Base-by-base conservation (phyloP, 2,329 filamentous ascomycete species). In the Aureobasidium vineae region DNA sequence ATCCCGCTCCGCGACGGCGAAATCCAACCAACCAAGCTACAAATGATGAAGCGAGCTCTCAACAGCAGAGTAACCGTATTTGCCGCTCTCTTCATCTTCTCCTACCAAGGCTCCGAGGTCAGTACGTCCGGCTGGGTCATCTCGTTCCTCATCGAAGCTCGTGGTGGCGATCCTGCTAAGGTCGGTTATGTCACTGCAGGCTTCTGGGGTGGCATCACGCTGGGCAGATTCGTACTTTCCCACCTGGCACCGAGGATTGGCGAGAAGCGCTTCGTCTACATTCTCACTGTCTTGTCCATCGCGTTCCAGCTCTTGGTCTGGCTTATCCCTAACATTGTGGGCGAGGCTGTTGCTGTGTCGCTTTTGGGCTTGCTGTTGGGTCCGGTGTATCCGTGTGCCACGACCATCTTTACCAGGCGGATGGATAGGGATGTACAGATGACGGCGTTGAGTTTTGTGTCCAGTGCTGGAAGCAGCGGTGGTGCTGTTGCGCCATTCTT, bases 111-210 rank as follows among this genome's bases (percentile, higher is more conserved):
- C 40, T 89, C 90, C 41, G 91, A 96, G 77, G 91, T 96, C 19
- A 88, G 88, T 16, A 90, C 94, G 70, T 91, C 89, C 0, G 91
- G 91, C 63, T 96, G 91, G 92, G 88, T 94, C 57, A 92, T 94
- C 69, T 92, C 89, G 2, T 96, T 93, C 79, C 80, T 96, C 45
- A 92, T 95, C 76, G 84, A 84, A 59, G 85, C 87, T 69, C 87
- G 91, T 43, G 80, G 86, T 66, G 91, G 90, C 16, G 83, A 89
- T 71, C 90, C 90, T 7, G 81, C 84, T 0, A 81, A 83, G 3
- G 90, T 95, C 21, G 91, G 92, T 41, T 95, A 95, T 75, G 90
- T 95, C 26, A 92, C 90, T 1, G 83, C 90, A 1, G 84, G 84
- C 6, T 87, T 87, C 74, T 87, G 85, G 84, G 84, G 80, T 45